Conservation (phyloP, 1,284 basidiomycete species). For the Agaricales sp. region DNA sequence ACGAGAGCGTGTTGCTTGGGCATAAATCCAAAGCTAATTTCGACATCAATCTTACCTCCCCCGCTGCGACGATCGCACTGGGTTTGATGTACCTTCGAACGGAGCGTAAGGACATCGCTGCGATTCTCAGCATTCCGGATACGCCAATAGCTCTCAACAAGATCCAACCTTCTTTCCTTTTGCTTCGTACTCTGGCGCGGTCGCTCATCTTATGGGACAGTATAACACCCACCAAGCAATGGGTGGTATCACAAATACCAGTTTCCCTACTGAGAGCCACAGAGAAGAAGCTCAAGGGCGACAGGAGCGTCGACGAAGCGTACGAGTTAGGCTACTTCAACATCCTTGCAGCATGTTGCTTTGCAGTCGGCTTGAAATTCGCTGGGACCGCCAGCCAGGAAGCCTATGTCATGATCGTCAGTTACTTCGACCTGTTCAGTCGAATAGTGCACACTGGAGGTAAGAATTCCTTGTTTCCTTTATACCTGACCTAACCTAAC, state of each 20-base stretch:
- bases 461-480: constrained; percentile 21
- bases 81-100: constrained; percentile 91
- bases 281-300: constrained; percentile 37
- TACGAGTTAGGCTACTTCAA: constrained; percentile 84
- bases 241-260: constrained; percentile 76
- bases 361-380: constrained; percentile 86
- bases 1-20: constrained; percentile 29
- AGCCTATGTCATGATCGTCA: constrained; percentile 76
- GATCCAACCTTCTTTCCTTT: constrained; percentile 81
- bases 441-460: constrained; percentile 54
- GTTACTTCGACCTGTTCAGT: constrained; percentile 73
- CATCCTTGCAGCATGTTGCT: constrained; percentile 84
- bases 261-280: constrained; percentile 50
- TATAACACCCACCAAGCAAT: constrained; percentile 64
- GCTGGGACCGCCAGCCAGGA: constrained; percentile 87
- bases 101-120: constrained; percentile 74
- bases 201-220: constrained; percentile 84
- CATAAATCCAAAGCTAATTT: constrained; percentile 40
- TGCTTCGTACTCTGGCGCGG: constrained; percentile 72
- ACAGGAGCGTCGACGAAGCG: constrained; percentile 58
- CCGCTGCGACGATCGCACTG: constrained; percentile 84
- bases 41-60: constrained; percentile 81
- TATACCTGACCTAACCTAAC: not conserved
- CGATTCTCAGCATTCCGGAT: constrained; percentile 76
- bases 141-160: constrained; percentile 72